Base-by-base conservation (phyloP, 352 stramenopile species). In the Globisporangium lucens region DNA sequence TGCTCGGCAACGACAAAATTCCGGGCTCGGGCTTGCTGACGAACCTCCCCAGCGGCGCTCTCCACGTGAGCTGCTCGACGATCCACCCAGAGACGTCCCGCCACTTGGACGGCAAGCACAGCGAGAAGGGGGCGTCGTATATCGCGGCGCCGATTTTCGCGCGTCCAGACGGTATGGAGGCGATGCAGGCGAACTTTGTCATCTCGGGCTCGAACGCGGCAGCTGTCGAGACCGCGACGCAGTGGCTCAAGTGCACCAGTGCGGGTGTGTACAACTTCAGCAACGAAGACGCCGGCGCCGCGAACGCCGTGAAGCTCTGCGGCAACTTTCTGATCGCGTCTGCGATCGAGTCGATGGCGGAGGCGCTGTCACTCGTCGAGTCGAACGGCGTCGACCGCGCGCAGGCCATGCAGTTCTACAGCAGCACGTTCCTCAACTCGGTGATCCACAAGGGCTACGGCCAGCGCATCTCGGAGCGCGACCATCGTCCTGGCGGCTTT, bases 321-420 rank as follows among this genome's bases (percentile, higher is more conserved):
- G 87, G 87, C 0, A 95, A 95, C 65, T 95, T 94, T 60, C 66
- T 95, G 20, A 94, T 95, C 15, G 87, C 84, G 4, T 72, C 77
- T 2, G 77, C 84, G n/a, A 95, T 95, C 53, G 87, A 95, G 70
- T 79, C 80, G 0, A 88, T 95, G 75, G 83, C 77, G 4, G 87
- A 95, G 56, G 75, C 80, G 22, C 72, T 94, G 30, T 75, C 80
- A 20, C 75, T 95, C 24, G 72, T 86, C 24, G 87, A 95, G 70
- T 74, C 75, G 35, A 78, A 92, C 46, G 83, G 87, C 55, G 78
- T 95, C 38, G 82, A 95, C 56, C 80, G 87, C n/a, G 79, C 81
- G 35, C 65, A 85, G 56, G 83, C 88, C 27, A 91, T 90, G 78
- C 56, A 89, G 60, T 89, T 95, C 76, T 86, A 94, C 56, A 90